Evolutionary conservation across 2,329 filamentous ascomycete species (phyloP).

Genomic region (Pyrenophora teres): DNA sequence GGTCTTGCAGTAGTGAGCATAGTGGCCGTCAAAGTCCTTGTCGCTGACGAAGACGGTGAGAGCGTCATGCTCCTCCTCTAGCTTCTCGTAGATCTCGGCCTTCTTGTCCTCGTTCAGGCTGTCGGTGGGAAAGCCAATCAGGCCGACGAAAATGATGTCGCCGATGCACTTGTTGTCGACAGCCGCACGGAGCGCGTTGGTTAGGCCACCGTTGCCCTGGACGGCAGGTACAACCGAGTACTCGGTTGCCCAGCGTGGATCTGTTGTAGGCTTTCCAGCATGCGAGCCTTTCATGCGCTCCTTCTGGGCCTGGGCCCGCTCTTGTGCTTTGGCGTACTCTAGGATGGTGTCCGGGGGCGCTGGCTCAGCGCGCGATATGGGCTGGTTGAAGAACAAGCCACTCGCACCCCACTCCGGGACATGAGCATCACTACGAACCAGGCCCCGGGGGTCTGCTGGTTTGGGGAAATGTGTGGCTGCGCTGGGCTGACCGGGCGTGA

Average conservation of each 20-base stretch:
- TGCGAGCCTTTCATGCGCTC: slow-evolving; percentile 26
- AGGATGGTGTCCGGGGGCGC: slow-evolving; percentile 77
- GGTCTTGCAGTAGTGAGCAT: slow-evolving; percentile 95
- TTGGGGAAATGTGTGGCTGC: slow-evolving; percentile 60
- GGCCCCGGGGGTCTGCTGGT: slow-evolving; percentile 54
- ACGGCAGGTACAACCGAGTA: slow-evolving; percentile 86
- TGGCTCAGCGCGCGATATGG: slow-evolving; percentile 72
- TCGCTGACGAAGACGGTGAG: slow-evolving; percentile 85
- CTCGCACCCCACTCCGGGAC: slow-evolving; percentile 75
- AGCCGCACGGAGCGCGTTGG: slow-evolving; percentile 83
- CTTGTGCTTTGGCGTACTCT: slow-evolving; percentile 62
- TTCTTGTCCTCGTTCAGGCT: slow-evolving; percentile 76
- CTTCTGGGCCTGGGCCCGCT: slow-evolving; percentile 39
- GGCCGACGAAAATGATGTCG: slow-evolving; percentile 89
- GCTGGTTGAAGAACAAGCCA: slow-evolving; percentile 71
- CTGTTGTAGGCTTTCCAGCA: slow-evolving; percentile 38
- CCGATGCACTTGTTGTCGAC: slow-evolving; percentile 69
- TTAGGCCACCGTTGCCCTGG: slow-evolving; percentile 89
- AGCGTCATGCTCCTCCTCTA: slow-evolving; percentile 81
- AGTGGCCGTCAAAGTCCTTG: slow-evolving; percentile 92
- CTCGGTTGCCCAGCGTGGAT: slow-evolving; percentile 65
- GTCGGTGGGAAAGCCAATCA: slow-evolving; percentile 92
- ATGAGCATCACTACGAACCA: slow-evolving; percentile 74
- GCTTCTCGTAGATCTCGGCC: slow-evolving; percentile 78
- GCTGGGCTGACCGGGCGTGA: slow-evolving; percentile 49